phyloP scores from a whole-genome alignment of 139 green algal species.

The Haematococcus sp. region DNA sequence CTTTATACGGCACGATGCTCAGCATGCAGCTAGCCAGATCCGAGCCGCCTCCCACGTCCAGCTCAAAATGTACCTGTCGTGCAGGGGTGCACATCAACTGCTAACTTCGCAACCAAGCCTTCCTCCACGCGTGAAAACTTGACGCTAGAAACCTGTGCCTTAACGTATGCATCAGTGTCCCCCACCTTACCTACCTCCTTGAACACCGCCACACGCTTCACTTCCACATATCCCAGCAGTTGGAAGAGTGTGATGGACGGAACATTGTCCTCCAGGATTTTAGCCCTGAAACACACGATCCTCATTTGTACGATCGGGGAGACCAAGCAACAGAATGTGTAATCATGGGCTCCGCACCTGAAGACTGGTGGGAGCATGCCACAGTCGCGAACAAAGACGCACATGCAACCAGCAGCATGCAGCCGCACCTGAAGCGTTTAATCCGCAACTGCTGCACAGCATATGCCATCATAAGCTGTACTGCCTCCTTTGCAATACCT shows the following conservation, averaged over 20 bases:
- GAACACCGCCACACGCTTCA: slow-evolving; percentile 55
- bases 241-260: slow-evolving; percentile 60
- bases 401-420: background rate
- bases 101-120: too few species aligned
- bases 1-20: too few species aligned
- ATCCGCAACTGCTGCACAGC: slow-evolving; percentile 31
- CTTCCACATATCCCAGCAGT: slow-evolving; percentile 59
- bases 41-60: background rate
- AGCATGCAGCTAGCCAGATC: too few species aligned
- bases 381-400: too few species aligned
- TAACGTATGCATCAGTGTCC: too few species aligned
- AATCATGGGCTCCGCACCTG: too few species aligned
- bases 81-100: too few species aligned
- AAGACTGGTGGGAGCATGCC: too few species aligned
- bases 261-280: slow-evolving; percentile 69
- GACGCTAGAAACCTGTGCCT: too few species aligned
- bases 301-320: slow-evolving; percentile 17
- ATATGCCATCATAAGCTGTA: slow-evolving; percentile 78
- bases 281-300: too few species aligned
- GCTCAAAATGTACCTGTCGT: slow-evolving; percentile 7
- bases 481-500: slow-evolving; percentile 61
- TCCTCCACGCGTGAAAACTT: slow-evolving; percentile 38
- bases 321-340: slow-evolving; percentile 9
- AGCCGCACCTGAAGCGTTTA: slow-evolving; percentile 37
- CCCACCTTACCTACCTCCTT: too few species aligned